These are phyloP conservation scores for Pelargonium exstipulatum DNA, from an alignment of 441 rosid genomes.

Conservation along the genomic window DNA sequence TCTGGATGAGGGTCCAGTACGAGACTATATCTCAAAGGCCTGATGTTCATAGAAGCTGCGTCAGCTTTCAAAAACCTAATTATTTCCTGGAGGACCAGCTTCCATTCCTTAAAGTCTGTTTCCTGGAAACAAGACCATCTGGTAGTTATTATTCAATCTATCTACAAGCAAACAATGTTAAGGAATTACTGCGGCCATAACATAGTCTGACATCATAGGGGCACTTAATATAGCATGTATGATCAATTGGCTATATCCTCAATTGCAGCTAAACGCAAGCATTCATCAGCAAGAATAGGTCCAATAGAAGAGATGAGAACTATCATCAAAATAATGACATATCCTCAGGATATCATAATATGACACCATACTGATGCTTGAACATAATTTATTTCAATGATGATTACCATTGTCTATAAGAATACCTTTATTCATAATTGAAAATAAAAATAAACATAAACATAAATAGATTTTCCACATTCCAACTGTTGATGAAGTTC, in stretches of 20 bases:
- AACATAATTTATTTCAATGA: too few species aligned
- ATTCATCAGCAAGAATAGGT: neutral
- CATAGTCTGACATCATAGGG: neutral
- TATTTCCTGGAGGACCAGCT: conserved; percentile 90
- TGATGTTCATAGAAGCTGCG: conserved; percentile 83
- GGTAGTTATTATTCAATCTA: conserved; percentile 25
- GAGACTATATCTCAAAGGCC: conserved; percentile 88
- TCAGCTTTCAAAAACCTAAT: conserved; percentile 92
- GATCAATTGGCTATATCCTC: neutral
- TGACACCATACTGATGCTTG: too few species aligned
- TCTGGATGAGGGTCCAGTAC: conserved; percentile 73
- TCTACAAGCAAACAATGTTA: conserved; percentile 10
- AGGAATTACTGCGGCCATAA: neutral
- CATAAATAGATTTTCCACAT: neutral
- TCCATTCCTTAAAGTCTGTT: conserved; percentile 92
- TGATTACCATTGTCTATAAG: too few species aligned
- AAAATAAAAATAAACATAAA: neutral
- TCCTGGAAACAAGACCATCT: conserved; percentile 58
- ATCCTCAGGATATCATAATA: neutral
- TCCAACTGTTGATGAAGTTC: neutral
- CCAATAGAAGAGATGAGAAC: neutral
- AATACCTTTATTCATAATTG: too few species aligned
- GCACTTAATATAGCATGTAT: neutral
- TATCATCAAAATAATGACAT: neutral
- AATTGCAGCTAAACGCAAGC: neutral